Evolutionary conservation across 1,284 basidiomycete species (phyloP).

Genomic region (Tetrapyrgos nigripes): DNA sequence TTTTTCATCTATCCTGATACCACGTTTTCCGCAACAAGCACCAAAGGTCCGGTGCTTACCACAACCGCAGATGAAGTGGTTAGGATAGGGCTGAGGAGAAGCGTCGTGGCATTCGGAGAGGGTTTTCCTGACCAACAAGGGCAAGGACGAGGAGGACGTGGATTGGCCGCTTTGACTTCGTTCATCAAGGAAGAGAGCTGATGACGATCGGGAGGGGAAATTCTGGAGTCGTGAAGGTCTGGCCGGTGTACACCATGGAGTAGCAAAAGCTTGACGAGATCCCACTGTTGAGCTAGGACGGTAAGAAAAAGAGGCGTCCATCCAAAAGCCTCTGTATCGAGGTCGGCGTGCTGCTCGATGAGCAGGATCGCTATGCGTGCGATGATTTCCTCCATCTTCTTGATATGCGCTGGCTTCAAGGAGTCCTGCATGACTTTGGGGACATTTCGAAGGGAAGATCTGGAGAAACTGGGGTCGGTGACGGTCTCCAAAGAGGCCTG

Average conservation of each 20-base stretch:
- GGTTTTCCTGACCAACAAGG: constrained; percentile 15
- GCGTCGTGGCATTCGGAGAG: constrained; percentile 6
- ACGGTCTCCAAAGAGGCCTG: background rate
- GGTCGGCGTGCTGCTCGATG: constrained; percentile 18
- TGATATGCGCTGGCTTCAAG: background rate
- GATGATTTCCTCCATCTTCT: constrained; percentile 2
- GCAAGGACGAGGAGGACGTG: constrained; percentile 11
- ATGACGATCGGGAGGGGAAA: background rate
- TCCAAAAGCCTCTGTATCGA: constrained; percentile 8
- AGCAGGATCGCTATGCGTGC: constrained; percentile 13
- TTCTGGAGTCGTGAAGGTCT: background rate
- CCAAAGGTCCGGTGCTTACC: constrained; percentile 4
- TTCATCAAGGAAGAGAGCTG: constrained; percentile 1
- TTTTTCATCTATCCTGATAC: constrained; percentile 1
- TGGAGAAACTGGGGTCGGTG: background rate
- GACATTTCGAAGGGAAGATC: background rate
- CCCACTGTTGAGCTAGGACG: constrained; percentile 2
- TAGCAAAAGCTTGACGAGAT: constrained; percentile 9
- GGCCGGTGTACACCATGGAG: constrained; percentile 7
- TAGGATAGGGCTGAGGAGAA: constrained; percentile 4
- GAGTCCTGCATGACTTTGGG: background rate
- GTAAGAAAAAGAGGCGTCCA: constrained; percentile 10
- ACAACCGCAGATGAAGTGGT: constrained; percentile 11
- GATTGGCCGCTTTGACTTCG: background rate
- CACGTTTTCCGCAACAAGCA: constrained; percentile 12